A percentile compares a stretch with the other conserved stretches of the same genome.
Evolutionary conservation across 177 flowering plant species (phyloP).

Genomic region (Vitis hybrid): DNA sequence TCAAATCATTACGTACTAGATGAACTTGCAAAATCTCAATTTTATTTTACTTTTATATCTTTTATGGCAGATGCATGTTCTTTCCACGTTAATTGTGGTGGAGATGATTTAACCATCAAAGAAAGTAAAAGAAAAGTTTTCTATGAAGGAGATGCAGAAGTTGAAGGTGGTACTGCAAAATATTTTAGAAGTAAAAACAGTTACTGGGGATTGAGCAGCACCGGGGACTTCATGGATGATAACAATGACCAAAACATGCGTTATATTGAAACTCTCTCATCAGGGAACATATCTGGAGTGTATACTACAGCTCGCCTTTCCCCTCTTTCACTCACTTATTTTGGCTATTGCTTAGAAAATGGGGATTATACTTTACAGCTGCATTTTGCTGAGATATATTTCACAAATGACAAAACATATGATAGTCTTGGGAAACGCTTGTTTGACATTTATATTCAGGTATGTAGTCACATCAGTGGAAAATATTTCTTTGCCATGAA

Average conservation of each 20-base stretch:
- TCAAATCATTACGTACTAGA: not conserved
- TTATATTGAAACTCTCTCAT: constrained; percentile 4
- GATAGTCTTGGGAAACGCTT: constrained; percentile 52
- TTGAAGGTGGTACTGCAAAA: constrained; percentile 29
- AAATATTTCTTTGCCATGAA: not conserved
- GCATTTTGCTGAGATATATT: constrained; percentile 57
- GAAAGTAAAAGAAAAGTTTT: constrained; percentile 2
- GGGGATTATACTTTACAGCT: constrained; percentile 49
- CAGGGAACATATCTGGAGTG: constrained; percentile 26
- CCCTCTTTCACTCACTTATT: constrained; percentile 56
- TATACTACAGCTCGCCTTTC: constrained; percentile 49
- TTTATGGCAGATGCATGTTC: constrained; percentile 32
- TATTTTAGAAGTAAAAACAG: constrained; percentile 14
- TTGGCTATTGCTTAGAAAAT: constrained; percentile 43
- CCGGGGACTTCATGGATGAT: constrained; percentile 54
- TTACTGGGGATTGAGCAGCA: constrained; percentile 63
- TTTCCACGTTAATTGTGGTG: constrained; percentile 53
- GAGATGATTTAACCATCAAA: constrained; percentile 25
- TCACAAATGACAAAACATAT: constrained; percentile 42
- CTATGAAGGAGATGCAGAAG: constrained; percentile 38
- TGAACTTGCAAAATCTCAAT: not conserved
- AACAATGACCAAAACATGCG: constrained; percentile 20
- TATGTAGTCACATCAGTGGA: constrained; percentile 9
- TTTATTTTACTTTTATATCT: constrained; percentile 3
- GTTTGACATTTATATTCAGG: constrained; percentile 64